A percentile compares a stretch with the other conserved stretches of the same genome.
Conservation (phyloP, 2,329 filamentous ascomycete species). For the Ramichloridium luteum region DNA sequence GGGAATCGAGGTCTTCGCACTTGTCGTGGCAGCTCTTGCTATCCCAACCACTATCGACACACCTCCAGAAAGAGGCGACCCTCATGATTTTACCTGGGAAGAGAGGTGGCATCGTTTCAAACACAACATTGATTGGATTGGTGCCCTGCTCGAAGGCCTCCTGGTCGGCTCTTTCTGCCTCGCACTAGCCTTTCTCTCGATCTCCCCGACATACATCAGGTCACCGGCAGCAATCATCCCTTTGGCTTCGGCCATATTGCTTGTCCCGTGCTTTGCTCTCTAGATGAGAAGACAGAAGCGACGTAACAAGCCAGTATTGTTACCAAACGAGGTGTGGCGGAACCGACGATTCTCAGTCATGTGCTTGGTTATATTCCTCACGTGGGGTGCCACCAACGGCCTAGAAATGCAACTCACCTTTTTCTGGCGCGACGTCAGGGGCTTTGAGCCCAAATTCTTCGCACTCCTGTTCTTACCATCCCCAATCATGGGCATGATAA, state of each 20-base stretch:
- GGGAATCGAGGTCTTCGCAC: neutral
- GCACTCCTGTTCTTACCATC: neutral
- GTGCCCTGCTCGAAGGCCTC: neutral
- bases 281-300: neutral
- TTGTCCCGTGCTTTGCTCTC: conserved; percentile 1
- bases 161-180: neutral
- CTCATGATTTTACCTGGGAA: too few relatives aligned
- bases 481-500: neutral
- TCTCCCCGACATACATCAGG: neutral
- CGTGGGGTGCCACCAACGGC: neutral
- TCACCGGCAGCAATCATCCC: neutral
- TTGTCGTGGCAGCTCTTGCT: neutral
- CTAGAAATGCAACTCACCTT: neutral
- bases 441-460: neutral
- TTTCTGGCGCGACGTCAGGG: neutral
- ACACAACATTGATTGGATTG: neutral
- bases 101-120: neutral
- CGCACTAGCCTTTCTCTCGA: neutral
- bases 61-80: neutral
- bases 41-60: neutral
- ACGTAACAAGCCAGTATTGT: neutral
- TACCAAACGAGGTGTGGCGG: neutral
- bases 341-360: neutral
- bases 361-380: neutral
- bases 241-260: neutral